Percentiles rank a stretch among this genome's conserved stretches.
phyloP scores from a whole-genome alignment of 352 stramenopile species.

The Pythium oligandrum region DNA sequence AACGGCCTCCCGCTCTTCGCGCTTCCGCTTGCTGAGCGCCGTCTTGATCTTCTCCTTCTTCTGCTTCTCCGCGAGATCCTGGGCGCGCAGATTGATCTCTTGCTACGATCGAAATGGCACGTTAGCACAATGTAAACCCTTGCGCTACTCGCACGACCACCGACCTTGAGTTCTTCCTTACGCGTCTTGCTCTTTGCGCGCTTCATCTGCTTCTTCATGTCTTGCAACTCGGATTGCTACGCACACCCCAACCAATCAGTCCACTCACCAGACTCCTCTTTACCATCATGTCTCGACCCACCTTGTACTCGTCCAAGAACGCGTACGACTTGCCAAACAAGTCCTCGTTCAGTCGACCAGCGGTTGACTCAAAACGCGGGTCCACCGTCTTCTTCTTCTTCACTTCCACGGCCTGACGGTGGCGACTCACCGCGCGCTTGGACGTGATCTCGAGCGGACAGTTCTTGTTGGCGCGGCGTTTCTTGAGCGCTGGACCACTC shows the following conservation, averaged over 20 bases:
- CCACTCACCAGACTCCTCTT: too few species aligned
- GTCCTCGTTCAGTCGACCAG: slow-evolving; percentile 85
- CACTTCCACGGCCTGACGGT: slow-evolving; percentile 78
- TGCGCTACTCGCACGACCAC: background rate
- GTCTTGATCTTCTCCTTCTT: slow-evolving; percentile 71
- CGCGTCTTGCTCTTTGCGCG: slow-evolving; percentile 56
- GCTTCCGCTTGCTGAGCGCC: slow-evolving; percentile 75
- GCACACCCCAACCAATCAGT: too few species aligned
- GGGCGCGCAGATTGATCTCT: slow-evolving; percentile 60
- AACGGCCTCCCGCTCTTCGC: slow-evolving; percentile 85
- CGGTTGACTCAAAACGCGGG: slow-evolving; percentile 84
- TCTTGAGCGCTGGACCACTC: slow-evolving; percentile 12
- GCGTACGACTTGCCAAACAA: slow-evolving; percentile 85
- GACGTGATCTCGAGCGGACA: slow-evolving; percentile 81
- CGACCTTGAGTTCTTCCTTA: slow-evolving; percentile 79
- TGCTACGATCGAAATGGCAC: slow-evolving; percentile 23
- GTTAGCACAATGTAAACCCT: background rate
- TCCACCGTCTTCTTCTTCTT: slow-evolving; percentile 71
- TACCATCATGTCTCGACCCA: slow-evolving; percentile 4
- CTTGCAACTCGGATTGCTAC: slow-evolving; percentile 73
- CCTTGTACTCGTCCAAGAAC: slow-evolving; percentile 89
- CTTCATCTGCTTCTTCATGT: slow-evolving; percentile 79
- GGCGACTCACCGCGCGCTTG: slow-evolving; percentile 75
- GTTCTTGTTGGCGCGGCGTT: slow-evolving; percentile 76
- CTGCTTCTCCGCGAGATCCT: slow-evolving; percentile 70